Percentiles rank a stretch among this genome's conserved stretches.
These are phyloP conservation scores for Capillidium rhysosporum DNA, from an alignment of 371 early-diverging fungal species.

Conservation along the genomic window DNA sequence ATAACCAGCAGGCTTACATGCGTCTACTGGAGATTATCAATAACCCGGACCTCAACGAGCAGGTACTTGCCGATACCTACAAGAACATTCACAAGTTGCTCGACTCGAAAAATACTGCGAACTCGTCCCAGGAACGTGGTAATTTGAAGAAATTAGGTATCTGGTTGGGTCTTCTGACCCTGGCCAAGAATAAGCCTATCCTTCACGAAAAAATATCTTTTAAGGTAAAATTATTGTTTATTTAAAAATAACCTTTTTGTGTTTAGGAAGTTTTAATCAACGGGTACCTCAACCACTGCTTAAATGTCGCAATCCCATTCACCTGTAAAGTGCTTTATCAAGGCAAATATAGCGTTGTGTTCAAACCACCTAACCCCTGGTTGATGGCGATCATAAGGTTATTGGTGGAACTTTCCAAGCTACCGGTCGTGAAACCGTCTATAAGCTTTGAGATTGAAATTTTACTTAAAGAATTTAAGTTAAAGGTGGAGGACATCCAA, in stretches of 20 bases:
- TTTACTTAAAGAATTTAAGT: constrained; percentile 69
- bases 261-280: constrained; percentile 67
- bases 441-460: constrained; percentile 96
- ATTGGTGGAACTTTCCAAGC: constrained; percentile 78
- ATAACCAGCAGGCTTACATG: constrained; percentile 76
- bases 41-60: constrained; percentile 30
- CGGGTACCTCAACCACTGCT: constrained; percentile 64
- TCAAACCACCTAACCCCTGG: constrained; percentile 95
- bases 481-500: constrained; percentile 68
- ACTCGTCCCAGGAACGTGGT: constrained; percentile 71
- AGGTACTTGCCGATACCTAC: constrained; percentile 75
- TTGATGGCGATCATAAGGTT: constrained; percentile 82
- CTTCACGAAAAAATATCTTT: constrained; percentile 80
- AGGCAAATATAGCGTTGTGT: constrained; percentile 57
- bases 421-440: constrained; percentile 80
- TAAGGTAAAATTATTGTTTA: constrained; percentile 33
- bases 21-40: constrained; percentile 49
- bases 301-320: constrained; percentile 93
- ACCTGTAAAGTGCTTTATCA: constrained; percentile 94
- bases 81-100: constrained; percentile 66
- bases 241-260: background rate
- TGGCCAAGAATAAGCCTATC: constrained; percentile 85
- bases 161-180: constrained; percentile 92
- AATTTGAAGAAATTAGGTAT: constrained; percentile 85
- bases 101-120: constrained; percentile 81